These are phyloP conservation scores for Chrysoporthe deuterocubensis DNA, from an alignment of 2,329 filamentous ascomycete species.

Conservation along the genomic window DNA sequence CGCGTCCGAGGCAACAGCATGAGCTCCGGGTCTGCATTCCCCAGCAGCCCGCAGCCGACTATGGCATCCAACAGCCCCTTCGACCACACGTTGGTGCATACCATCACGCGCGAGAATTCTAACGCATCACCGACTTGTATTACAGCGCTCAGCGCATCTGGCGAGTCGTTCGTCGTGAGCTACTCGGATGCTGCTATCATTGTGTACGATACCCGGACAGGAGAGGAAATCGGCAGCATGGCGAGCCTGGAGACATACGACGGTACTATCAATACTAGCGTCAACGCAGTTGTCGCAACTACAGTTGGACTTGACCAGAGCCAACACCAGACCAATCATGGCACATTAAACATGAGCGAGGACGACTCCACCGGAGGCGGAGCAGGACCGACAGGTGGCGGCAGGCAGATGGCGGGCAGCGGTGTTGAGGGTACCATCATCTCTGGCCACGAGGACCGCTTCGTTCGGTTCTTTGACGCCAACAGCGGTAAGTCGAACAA, in stretches of 20 bases:
- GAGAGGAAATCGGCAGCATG: slow-evolving; percentile 91
- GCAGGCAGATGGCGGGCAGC: slow-evolving; percentile 66
- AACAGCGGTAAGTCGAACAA: slow-evolving; percentile 84
- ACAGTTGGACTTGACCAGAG: slow-evolving; percentile 81
- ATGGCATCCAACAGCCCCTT: slow-evolving; percentile 86
- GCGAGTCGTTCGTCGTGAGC: slow-evolving; percentile 89
- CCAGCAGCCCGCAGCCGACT: slow-evolving; percentile 86
- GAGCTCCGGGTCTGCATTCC: slow-evolving; percentile 90
- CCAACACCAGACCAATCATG: slow-evolving; percentile 44
- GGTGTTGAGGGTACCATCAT: slow-evolving; percentile 93
- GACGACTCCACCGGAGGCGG: slow-evolving; percentile 69
- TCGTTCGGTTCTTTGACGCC: slow-evolving; percentile 96
- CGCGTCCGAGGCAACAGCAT: slow-evolving; percentile 89
- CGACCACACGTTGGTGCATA: slow-evolving; percentile 84
- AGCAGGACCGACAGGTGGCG: slow-evolving; percentile 79
- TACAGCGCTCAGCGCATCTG: slow-evolving; percentile 79
- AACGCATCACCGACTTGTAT: slow-evolving; percentile 87
- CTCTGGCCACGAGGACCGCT: slow-evolving; percentile 94
- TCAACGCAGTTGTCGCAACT: slow-evolving; percentile 90
- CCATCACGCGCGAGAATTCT: slow-evolving; percentile 71
- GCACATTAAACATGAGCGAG: slow-evolving; percentile 61
- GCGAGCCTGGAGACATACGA: slow-evolving; percentile 94
- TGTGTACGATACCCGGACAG: slow-evolving; percentile 89
- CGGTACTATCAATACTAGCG: slow-evolving; percentile 74
- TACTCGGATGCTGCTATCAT: slow-evolving; percentile 90